Evolutionary conservation across 2,329 filamentous ascomycete species (phyloP).

Genomic region (Myriosclerotinia curreyana): DNA sequence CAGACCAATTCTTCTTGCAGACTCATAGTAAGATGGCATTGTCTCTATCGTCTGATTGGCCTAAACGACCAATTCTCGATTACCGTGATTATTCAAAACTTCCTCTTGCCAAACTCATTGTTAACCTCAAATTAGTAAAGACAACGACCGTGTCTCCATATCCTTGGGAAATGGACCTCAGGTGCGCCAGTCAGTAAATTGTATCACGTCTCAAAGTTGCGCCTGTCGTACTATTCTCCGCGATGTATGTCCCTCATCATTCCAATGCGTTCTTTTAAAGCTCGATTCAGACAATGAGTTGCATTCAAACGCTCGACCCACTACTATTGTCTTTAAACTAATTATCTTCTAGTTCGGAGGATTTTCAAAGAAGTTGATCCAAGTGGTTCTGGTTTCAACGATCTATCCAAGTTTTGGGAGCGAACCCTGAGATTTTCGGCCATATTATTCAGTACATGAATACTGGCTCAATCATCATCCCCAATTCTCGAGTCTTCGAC

Average conservation of each 20-base stretch:
- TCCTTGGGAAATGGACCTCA: not conserved
- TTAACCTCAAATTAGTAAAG: not conserved
- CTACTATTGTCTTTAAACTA: not conserved
- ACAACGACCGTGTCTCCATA: not conserved
- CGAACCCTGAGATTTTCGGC: not conserved
- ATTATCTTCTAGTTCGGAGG: not conserved
- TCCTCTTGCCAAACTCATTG: not conserved
- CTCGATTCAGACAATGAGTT: not conserved
- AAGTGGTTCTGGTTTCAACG: not conserved
- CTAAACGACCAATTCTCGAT: not conserved
- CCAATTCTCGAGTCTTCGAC: not conserved
- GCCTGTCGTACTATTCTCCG: not conserved
- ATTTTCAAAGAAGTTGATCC: not conserved
- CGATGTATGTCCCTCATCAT: not conserved
- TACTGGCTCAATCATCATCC: not conserved
- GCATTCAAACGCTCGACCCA: no score
- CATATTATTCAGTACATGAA: not conserved
- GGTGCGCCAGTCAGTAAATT: not conserved
- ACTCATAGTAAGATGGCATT: no score
- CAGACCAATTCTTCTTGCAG: not conserved
- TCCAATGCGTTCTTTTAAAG: not conserved
- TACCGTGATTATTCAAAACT: not conserved
- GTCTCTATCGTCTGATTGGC: not conserved
- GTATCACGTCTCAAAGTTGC: not conserved
- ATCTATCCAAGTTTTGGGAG: no score